Conservation (phyloP, 495 filamentous ascomycete species). For the Trichoderma erinaceum region DNA sequence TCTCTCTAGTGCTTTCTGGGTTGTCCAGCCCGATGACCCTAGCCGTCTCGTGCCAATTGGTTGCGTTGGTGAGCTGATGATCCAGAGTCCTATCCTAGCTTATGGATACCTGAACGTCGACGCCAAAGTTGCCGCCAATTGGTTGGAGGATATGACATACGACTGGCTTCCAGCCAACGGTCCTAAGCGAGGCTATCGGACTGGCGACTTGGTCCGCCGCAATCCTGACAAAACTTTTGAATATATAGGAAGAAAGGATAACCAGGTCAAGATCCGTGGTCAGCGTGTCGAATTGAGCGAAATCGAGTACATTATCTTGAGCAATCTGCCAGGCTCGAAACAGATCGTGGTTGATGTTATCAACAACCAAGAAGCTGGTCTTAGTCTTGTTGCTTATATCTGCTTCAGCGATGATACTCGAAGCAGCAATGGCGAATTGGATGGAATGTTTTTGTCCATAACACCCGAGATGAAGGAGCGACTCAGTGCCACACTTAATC, state of each 20-base stretch:
- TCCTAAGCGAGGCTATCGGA: conserved; percentile 34
- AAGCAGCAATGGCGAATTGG: conserved; percentile 24
- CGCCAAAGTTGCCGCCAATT: neutral
- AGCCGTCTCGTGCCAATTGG: neutral
- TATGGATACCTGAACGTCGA: conserved; percentile 8
- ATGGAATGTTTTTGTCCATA: conserved; percentile 34
- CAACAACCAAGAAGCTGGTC: conserved; percentile 23
- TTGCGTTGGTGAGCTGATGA: neutral
- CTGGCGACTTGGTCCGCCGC: conserved; percentile 39
- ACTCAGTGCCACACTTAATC: conserved; percentile 24
- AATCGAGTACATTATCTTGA: conserved; percentile 21
- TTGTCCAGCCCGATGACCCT: neutral
- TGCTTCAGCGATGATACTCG: conserved; percentile 18
- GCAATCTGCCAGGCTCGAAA: conserved; percentile 15
- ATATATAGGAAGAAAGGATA: conserved; percentile 26
- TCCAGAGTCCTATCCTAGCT: neutral
- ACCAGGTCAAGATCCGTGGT: conserved; percentile 37
- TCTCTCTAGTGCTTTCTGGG: conserved; percentile 34
- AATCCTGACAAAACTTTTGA: conserved; percentile 40
- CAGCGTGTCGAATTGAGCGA: conserved; percentile 41
- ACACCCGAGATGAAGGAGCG: conserved; percentile 32
- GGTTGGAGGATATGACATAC: conserved; percentile 26
- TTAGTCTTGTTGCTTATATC: conserved; percentile 34
- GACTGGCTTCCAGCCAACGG: conserved; percentile 38
- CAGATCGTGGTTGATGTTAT: conserved; percentile 20